Evolutionary conservation across 78 protist genomes (phyloP).

Genomic region (Chrysochromulina tobinii): DNA sequence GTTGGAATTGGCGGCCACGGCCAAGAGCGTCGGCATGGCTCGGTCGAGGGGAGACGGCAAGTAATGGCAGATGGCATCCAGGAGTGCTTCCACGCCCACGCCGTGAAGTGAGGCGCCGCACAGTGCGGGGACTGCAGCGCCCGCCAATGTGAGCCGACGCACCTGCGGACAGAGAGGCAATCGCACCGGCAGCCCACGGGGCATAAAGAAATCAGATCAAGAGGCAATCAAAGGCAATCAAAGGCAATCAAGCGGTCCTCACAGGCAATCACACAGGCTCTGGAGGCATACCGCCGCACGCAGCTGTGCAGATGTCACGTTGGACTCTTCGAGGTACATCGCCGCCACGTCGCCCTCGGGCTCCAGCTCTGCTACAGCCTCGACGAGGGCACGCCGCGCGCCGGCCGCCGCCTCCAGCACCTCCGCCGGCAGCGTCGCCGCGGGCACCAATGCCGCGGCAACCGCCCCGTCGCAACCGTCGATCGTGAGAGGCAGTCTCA

Average conservation of each 20-base stretch:
- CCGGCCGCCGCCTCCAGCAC: constrained; percentile 2
- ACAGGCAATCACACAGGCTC: too few species aligned
- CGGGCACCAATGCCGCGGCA: background rate
- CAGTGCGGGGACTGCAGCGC: constrained; percentile 80
- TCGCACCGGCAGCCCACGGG: too few species aligned
- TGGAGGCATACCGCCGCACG: too few species aligned
- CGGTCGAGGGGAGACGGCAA: constrained; percentile 84
- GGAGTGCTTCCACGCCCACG: constrained; percentile 90
- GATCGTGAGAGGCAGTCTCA: too few species aligned
- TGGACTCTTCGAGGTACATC: background rate
- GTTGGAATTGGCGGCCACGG: background rate
- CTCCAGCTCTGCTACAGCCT: constrained; percentile 55
- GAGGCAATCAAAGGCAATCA: too few species aligned
- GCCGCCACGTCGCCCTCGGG: constrained; percentile 74
- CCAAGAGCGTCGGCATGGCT: background rate
- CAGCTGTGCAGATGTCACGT: too few species aligned
- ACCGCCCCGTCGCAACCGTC: too few species aligned
- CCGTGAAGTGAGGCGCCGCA: constrained; percentile 91
- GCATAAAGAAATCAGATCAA: too few species aligned
- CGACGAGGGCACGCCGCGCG: constrained; percentile 41
- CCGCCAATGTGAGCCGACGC: background rate
- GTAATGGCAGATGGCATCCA: constrained; percentile 82
- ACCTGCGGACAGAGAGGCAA: too few species aligned
- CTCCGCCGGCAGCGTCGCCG: constrained; percentile 42
- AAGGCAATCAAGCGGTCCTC: too few species aligned